Evolutionary conservation across 306 rosid genomes (phyloP).

Genomic region (Ormosia semicastrata): DNA sequence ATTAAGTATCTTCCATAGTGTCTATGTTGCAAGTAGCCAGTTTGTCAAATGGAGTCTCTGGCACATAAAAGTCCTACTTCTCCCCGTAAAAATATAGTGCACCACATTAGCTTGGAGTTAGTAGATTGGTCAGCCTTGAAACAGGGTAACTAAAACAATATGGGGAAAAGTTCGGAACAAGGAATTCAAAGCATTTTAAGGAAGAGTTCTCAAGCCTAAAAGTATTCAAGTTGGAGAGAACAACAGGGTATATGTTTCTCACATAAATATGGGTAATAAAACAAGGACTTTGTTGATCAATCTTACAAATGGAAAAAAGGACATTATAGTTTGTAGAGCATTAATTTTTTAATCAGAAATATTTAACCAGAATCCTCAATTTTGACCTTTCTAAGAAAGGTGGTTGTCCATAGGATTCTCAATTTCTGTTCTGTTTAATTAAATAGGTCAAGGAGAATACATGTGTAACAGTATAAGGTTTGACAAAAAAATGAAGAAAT

Average conservation of each 20-base stretch:
- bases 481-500: background rate
- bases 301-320: background rate
- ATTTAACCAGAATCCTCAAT: background rate
- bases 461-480: background rate
- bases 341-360: background rate
- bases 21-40: slow-evolving; percentile 10
- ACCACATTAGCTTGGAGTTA: background rate
- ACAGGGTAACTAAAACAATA: background rate
- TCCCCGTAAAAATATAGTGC: background rate
- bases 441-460: background rate
- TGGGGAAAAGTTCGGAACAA: background rate
- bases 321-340: background rate
- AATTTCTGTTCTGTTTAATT: background rate
- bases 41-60: slow-evolving; percentile 4
- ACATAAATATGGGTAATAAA: background rate
- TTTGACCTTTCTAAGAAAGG: background rate
- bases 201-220: background rate
- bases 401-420: background rate
- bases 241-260: background rate
- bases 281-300: background rate
- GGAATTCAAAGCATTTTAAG: slow-evolving; percentile 9
- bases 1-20: background rate
- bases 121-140: slow-evolving; percentile 6
- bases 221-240: background rate
- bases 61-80: background rate